Evolutionary conservation across 768 basidiomycete species (phyloP).

Genomic region (Lactarius deliciosus): DNA sequence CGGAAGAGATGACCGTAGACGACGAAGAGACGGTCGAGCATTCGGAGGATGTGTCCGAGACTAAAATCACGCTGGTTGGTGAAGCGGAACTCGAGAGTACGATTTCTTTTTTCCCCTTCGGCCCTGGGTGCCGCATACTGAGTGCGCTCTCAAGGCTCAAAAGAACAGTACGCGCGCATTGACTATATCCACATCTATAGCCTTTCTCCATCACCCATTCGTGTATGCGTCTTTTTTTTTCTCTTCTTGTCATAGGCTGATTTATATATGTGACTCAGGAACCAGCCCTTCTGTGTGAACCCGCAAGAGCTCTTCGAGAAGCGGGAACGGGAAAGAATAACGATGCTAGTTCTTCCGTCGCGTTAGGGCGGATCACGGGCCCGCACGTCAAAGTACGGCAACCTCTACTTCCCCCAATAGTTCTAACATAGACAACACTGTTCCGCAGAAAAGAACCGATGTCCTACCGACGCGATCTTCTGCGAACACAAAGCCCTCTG

Average conservation of each 20-base stretch:
- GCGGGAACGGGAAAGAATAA: slow-evolving; percentile 11
- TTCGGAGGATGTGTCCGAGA: slow-evolving; percentile 46
- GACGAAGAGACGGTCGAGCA: slow-evolving; percentile 41
- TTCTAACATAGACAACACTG: neutral
- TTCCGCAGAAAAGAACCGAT: slow-evolving; percentile 9
- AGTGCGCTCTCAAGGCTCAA: slow-evolving; percentile 45
- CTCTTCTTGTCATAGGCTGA: neutral
- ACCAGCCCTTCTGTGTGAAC: slow-evolving; percentile 39
- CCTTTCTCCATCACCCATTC: slow-evolving; percentile 62
- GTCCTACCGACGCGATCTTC: slow-evolving; percentile 1
- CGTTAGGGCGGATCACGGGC: slow-evolving; percentile 24
- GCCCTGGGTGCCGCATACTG: neutral
- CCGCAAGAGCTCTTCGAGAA: slow-evolving; percentile 25
- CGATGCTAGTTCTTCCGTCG: slow-evolving; percentile 3
- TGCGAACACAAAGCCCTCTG: slow-evolving; percentile 10
- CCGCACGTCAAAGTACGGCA: slow-evolving; percentile 24
- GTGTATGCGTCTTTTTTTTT: slow-evolving; percentile 42
- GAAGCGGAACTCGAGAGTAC: slow-evolving; percentile 66
- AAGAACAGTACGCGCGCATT: slow-evolving; percentile 52
- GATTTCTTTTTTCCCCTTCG: slow-evolving; percentile 29
- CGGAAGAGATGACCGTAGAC: slow-evolving; percentile 39
- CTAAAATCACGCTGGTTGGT: slow-evolving; percentile 56
- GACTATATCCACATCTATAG: slow-evolving; percentile 67
- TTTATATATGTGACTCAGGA: slow-evolving; percentile 40
- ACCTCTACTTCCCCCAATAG: neutral